Base-by-base conservation (phyloP, 2,329 filamentous ascomycete species). In the Lasiodiplodia theobromae region DNA sequence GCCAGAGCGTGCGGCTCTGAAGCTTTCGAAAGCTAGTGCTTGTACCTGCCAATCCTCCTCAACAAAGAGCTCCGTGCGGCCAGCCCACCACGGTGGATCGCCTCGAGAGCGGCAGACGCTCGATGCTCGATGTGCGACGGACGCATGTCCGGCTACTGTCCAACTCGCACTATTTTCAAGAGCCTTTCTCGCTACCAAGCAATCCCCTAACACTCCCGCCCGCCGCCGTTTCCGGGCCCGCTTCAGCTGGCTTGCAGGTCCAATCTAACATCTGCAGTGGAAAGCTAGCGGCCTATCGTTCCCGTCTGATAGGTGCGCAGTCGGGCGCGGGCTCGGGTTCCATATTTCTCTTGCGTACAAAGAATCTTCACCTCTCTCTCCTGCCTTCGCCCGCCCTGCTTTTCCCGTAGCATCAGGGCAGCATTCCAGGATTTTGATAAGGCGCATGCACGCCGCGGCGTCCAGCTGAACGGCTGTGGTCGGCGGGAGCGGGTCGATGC, bases 181-280 rank as follows among this genome's bases (percentile, higher is more conserved):
- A 49, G 44, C 11, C 60, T 64, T 62, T 62, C 14, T 47, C 40
- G 57, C 40, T 34, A 49, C 57, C 57, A 38, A 28, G 31, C 23
- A 3, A 16, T 63, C 23, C 25, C 31, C 25, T 49, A 10, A 25
- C 3, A 11, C 47, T 64, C 60, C 60, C 60, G 60, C 23, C 44
- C 60, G 44, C 60, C 44, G 60, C 60, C 60, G 60, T 64, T 64
- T 64, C 37, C 60, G 60, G 31, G 60, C 47, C 60, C 58, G 58
- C 44, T 12, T 10, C 28, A 51, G 18, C 56, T 57, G 14, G 12
- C 16, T 12, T 25, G 11, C 52, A 23, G 54, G 40, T 40, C 54
- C 14, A n/a, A 63, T 63, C 58, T 11, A 49, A 23, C 16, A 16
- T 8, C 23, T 4, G 21, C 40, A 51, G 11, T 40, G 25, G 58